Conservation (phyloP, 2,329 filamentous ascomycete genomes). For the Didymella pomorum region DNA sequence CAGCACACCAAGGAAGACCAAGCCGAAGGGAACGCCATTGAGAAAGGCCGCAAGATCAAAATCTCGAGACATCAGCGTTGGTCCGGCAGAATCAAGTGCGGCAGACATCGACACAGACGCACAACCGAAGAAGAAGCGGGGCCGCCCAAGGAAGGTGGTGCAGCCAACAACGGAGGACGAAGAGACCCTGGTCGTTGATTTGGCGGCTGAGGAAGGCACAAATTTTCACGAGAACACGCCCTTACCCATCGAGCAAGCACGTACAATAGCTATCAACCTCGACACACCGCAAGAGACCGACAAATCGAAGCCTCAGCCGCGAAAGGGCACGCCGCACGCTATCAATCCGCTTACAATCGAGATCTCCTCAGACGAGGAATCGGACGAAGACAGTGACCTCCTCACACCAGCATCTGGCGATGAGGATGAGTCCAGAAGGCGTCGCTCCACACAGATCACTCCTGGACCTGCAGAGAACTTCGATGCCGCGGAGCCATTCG, state of each 20-base stretch:
- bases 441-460: not conserved
- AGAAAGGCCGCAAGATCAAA: conserved; percentile 38
- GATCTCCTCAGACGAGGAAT: conserved; percentile 33
- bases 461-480: not conserved
- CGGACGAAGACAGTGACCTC: conserved; percentile 32
- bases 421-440: conserved; percentile 22
- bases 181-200: conserved; percentile 20
- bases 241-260: conserved; percentile 6
- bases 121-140: conserved; percentile 41
- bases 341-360: conserved; percentile 28
- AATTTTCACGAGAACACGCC: conserved; percentile 18
- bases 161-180: conserved; percentile 33
- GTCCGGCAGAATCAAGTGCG: conserved; percentile 29
- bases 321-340: conserved; percentile 41
- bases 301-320: conserved; percentile 27
- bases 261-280: conserved; percentile 12
- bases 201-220: not conserved
- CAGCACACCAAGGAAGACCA: conserved; percentile 37
- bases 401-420: conserved; percentile 39
- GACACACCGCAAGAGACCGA: conserved; percentile 18
- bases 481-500: conserved; percentile 13
- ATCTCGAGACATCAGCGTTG: conserved; percentile 30
- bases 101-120: conserved; percentile 38
- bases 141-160: conserved; percentile 45
- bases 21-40: conserved; percentile 45